Evolutionary conservation across 805 yeast genomes (phyloP).

Genomic region (Kodamaea kaohsiungensis): DNA sequence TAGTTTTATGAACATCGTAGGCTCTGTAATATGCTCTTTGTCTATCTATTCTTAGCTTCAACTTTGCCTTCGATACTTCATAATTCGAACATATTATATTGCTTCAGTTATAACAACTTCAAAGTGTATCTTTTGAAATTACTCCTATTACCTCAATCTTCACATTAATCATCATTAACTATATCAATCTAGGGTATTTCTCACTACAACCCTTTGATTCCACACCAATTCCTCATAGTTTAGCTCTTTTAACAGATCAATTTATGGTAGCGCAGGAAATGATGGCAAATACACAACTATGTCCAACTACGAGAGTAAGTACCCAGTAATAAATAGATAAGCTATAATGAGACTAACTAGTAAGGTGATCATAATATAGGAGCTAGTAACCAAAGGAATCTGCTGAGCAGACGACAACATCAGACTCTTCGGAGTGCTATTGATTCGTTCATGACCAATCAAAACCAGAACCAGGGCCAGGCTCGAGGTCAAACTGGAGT

Average conservation of each 20-base stretch:
- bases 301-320: constrained; percentile 50
- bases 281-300: constrained; percentile 13
- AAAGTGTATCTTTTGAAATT: no score
- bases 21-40: no score
- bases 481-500: constrained; percentile 9
- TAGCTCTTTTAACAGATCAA: not conserved
- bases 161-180: no score
- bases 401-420: constrained; percentile 22
- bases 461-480: constrained; percentile 3
- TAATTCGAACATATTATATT: no score
- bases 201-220: not conserved
- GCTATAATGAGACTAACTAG: constrained; percentile 6
- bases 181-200: no score
- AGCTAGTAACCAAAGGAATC: constrained; percentile 2
- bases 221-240: not conserved
- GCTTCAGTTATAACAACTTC: no score
- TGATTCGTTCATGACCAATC: constrained; percentile 32
- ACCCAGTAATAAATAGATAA: not conserved
- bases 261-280: not conserved
- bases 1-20: no score
- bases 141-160: no score
- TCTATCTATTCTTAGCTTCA: no score
- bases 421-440: constrained; percentile 35
- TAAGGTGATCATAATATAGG: constrained; percentile 42
- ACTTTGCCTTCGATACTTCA: no score